Conservation (phyloP, 2,329 filamentous ascomycete genomes). For the Talaromyces sp. region DNA sequence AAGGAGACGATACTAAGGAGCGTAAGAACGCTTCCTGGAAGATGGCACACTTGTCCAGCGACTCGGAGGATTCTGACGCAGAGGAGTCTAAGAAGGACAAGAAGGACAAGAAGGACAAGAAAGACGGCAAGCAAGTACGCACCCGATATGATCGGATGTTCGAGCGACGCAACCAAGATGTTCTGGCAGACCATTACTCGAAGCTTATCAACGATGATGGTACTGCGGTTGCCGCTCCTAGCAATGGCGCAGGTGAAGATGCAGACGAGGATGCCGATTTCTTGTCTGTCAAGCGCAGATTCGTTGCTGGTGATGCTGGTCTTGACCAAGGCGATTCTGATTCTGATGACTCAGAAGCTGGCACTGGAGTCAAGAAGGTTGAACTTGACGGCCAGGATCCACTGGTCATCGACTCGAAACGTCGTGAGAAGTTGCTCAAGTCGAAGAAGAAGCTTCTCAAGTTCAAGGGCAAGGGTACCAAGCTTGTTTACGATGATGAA, state of each 20-base stretch:
- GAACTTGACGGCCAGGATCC: conserved; percentile 66
- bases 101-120: conserved; percentile 66
- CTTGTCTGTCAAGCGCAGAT: conserved; percentile 84
- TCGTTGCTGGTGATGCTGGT: conserved; percentile 68
- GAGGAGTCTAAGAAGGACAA: conserved; percentile 56
- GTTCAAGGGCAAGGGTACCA: conserved; percentile 82
- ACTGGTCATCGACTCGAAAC: conserved; percentile 88
- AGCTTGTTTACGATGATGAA: conserved; percentile 90
- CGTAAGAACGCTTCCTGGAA: conserved; percentile 82
- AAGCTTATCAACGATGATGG: conserved; percentile 73
- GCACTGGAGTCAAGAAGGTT: conserved; percentile 45
- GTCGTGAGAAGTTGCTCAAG: conserved; percentile 89
- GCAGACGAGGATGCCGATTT: conserved; percentile 77
- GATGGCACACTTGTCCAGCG: conserved; percentile 62
- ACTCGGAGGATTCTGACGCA: conserved; percentile 56
- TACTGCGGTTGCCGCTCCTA: conserved; percentile 41
- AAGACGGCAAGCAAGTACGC: conserved; percentile 66
- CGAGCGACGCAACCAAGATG: conserved; percentile 92
- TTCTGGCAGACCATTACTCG: conserved; percentile 89
- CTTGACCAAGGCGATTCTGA: conserved; percentile 41
- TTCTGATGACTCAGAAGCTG: conserved; percentile 47
- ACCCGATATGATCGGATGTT: conserved; percentile 99
- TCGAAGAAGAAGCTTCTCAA: conserved; percentile 94
- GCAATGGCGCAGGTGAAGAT: conserved; percentile 46
- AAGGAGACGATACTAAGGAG: conserved; percentile 83